These are phyloP conservation scores for Plasmodium blacklocki DNA, from an alignment of 169 alveolate species.

Conservation along the genomic window DNA sequence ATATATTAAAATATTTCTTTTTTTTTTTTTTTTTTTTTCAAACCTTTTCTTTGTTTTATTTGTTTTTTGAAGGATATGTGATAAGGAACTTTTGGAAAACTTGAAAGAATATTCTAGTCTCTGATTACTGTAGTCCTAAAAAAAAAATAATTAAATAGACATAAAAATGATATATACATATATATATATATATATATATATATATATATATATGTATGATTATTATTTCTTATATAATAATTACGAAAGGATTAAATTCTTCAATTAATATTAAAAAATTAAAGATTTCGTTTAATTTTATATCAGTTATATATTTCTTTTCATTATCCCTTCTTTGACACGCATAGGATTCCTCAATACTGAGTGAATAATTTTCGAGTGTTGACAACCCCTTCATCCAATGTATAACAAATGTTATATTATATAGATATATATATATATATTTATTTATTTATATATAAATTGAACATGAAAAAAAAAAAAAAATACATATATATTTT, in stretches of 20 bases:
- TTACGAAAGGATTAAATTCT: constrained; percentile 68
- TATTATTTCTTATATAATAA: background rate
- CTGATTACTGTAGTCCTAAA: constrained; percentile 63
- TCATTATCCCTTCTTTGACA: background rate
- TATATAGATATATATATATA: background rate
- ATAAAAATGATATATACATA: background rate
- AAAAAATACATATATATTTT: background rate
- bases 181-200: background rate
- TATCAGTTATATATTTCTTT: background rate
- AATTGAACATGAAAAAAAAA: background rate
- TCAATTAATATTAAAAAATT: constrained; percentile 65
- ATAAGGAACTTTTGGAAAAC: constrained; percentile 24
- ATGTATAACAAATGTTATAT: background rate
- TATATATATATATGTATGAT: background rate
- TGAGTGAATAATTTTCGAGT: constrained; percentile 57
- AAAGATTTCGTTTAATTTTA: constrained; percentile 30
- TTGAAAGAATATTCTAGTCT: constrained; percentile 58
- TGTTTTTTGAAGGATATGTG: background rate
- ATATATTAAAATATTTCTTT: constrained; percentile 5
- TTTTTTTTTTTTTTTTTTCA: background rate
- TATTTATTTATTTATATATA: background rate
- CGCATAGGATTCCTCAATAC: constrained; percentile 24
- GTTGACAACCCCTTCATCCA: constrained; percentile 59
- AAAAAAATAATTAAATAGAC: background rate
- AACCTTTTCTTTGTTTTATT: constrained; percentile 17